phyloP scores from a whole-genome alignment of 805 yeast genomes.

The Suhomyces sp. region DNA sequence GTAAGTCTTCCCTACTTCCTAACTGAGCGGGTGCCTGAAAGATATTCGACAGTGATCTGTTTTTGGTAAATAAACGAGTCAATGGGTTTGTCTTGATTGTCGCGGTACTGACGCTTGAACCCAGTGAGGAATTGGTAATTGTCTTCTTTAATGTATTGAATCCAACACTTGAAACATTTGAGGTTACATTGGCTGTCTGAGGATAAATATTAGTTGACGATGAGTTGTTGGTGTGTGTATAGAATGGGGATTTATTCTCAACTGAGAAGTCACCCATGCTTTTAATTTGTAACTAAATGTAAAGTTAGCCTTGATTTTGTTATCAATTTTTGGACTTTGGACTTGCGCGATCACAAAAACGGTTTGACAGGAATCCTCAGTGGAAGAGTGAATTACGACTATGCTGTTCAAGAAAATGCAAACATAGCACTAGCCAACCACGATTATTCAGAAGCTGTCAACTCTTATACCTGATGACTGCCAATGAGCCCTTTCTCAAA shows the following conservation, averaged over 20 bases:
- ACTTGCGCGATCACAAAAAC: not conserved
- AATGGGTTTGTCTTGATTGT: constrained; percentile 29
- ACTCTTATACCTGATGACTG: constrained; percentile 15
- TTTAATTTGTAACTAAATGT: not conserved
- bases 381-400: not conserved
- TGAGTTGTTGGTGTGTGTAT: constrained; percentile 11
- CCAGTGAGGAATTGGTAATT: constrained; percentile 25
- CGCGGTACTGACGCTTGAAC: constrained; percentile 18
- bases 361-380: not conserved
- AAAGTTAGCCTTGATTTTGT: not conserved
- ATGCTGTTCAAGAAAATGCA: constrained; percentile 4
- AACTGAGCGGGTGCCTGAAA: constrained; percentile 9
- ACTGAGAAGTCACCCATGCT: not conserved
- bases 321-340: not conserved
- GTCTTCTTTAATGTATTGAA: constrained; percentile 33
- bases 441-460: constrained; percentile 16
- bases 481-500: constrained; percentile 11
- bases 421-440: constrained; percentile 8
- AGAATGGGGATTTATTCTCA: constrained; percentile 6
- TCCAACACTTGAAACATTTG: constrained; percentile 15
- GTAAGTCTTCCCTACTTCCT: constrained; percentile 6
- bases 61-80: constrained; percentile 29
- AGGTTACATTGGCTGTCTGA: constrained; percentile 3
- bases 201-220: constrained; percentile 7
- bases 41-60: constrained; percentile 19